Percentiles rank a stretch among this genome's conserved stretches.
Conservation (phyloP, 2,329 filamentous ascomycete species). For the Colletotrichum salicis region DNA sequence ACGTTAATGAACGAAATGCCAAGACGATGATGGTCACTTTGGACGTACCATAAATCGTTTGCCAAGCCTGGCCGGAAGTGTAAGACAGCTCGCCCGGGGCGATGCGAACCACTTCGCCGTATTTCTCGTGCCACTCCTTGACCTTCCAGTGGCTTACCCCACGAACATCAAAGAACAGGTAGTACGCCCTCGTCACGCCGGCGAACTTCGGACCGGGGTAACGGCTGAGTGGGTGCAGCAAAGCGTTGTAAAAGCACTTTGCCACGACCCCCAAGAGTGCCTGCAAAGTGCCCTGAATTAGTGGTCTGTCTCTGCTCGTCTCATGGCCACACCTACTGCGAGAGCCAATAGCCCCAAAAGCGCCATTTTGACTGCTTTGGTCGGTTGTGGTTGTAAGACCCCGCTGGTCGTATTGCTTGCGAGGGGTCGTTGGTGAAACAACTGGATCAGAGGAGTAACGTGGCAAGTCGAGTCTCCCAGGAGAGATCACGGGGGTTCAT, state of each 20-base stretch:
- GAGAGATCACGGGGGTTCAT: neutral
- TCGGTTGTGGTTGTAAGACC: neutral
- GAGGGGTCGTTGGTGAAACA: neutral
- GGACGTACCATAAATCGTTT: slow-evolving; percentile 50
- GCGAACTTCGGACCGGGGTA: slow-evolving; percentile 45
- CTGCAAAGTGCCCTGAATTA: slow-evolving; percentile 5
- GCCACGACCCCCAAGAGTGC: slow-evolving; percentile 18
- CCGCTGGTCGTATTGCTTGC: slow-evolving; percentile 6
- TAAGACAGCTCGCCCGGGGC: slow-evolving; percentile 53
- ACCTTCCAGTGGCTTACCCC: slow-evolving; percentile 32
- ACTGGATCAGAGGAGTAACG: neutral
- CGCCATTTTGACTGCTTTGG: slow-evolving; percentile 16
- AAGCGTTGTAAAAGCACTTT: slow-evolving; percentile 40
- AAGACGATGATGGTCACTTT: neutral
- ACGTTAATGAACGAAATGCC: neutral
- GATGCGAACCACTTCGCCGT: slow-evolving; percentile 50
- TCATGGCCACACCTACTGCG: neutral
- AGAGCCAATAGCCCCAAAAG: slow-evolving; percentile 1
- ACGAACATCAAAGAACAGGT: slow-evolving; percentile 28
- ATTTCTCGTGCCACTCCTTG: slow-evolving; percentile 38
- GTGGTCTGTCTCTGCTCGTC: neutral
- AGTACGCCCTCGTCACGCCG: slow-evolving; percentile 26
- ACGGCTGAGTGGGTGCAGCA: slow-evolving; percentile 44
- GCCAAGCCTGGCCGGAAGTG: slow-evolving; percentile 47
- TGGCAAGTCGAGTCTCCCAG: neutral